Conservation (phyloP, 495 filamentous ascomycete genomes). For the Chlorociboria aeruginascens region DNA sequence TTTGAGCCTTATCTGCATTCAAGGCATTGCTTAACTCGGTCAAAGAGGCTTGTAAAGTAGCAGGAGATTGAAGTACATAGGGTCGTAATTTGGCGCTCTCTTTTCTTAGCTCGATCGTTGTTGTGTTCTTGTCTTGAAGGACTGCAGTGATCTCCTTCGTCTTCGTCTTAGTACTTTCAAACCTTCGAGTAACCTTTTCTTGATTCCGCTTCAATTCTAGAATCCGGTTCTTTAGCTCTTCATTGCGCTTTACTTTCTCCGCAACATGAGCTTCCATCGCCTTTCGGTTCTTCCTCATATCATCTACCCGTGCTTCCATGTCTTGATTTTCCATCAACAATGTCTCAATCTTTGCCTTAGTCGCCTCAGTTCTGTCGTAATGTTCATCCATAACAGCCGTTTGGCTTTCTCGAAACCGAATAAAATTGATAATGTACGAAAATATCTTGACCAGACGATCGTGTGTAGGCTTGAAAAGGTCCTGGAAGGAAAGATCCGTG, state of each 20-base stretch:
- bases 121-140: conserved; percentile 70
- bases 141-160: conserved; percentile 57
- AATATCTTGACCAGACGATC: conserved; percentile 83
- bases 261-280: conserved; percentile 66
- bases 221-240: conserved; percentile 69
- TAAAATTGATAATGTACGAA: conserved; percentile 95
- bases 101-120: conserved; percentile 43
- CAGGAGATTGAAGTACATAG: conserved; percentile 81
- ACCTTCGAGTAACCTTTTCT: conserved; percentile 61
- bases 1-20: conserved; percentile 61
- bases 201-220: conserved; percentile 67
- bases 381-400: conserved; percentile 77
- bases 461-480: conserved; percentile 79
- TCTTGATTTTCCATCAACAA: conserved; percentile 77
- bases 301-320: conserved; percentile 64
- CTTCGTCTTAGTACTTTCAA: conserved; percentile 63
- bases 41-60: conserved; percentile 67
- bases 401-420: conserved; percentile 88
- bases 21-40: conserved; percentile 70
- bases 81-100: conserved; percentile 82
- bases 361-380: conserved; percentile 77
- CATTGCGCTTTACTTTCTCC: conserved; percentile 72
- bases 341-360: conserved; percentile 76
- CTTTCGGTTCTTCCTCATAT: conserved; percentile 64
- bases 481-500: conserved; percentile 82